Base-by-base conservation (phyloP, 805 yeast species). In the Ogataea trehaloabstinens region DNA sequence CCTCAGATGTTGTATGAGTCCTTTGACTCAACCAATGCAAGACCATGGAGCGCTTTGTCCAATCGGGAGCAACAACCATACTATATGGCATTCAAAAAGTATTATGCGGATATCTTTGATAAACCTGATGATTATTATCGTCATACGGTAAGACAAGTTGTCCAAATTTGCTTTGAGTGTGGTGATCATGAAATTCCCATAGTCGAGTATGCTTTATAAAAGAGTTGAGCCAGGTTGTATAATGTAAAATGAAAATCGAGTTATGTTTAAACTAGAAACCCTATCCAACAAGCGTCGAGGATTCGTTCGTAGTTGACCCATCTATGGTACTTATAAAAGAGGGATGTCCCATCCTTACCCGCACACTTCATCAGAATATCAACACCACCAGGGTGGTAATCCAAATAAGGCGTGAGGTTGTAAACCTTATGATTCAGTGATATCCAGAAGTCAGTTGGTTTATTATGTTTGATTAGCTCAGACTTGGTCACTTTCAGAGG, bases 381-480 rank as follows among this genome's bases (percentile, higher is more conserved):
- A 4, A 70, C 79, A 2, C 99, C 99, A 24, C 99, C 99, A 0
- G 99, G 99, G 51, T 91, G 99, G 60, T 80, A 93, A 38, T 76
- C 68, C 24, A 93, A 56, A 60, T 93, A 91, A 10, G 84, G 80
- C 0, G 96, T 80, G n/a, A 91, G 68, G 54, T 90, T 87, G 66
- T 85, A 91, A 2, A 91, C 95, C 52, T 78, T 83, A 4, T 89
- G 86, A 31, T 77, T 78, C 6, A 91, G 71, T 24, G 78, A 78
- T 3, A 93, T 83, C 98, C 98, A 91, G 42, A 85, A 85, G 55
- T 93, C 95, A 0, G 73, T 74, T n/a, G 43, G 46, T 0, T 70
- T 58, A 15, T 66, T 70, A 59, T 91, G 97, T 34, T 61, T 66
- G 30, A 64, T 63, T 38, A 90, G 65, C 49, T 84, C 83, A 2